Evolutionary conservation across 192 early-diverging fungal species (phyloP), one percentile per base, ranked within the genome.

Genomic region (Rhizoclosmatium globosum): DNA sequence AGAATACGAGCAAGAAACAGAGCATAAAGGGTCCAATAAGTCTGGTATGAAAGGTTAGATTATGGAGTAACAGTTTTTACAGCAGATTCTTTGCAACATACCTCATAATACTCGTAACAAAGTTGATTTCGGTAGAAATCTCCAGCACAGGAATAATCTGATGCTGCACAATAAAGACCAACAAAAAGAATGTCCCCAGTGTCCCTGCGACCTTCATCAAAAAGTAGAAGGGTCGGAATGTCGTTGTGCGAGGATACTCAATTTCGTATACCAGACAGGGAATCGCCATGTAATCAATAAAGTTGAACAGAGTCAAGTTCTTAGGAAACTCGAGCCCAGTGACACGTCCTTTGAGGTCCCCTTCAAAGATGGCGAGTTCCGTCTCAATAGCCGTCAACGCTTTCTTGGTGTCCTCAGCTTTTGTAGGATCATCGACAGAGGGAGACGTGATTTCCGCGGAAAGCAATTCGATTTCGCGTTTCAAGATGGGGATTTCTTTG

Each of bases 231-330:
- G 92, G 93, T 11, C 97, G 93, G 82, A 99, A 95, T 13, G 89
- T 92, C 77, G 38, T 76, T 7, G 96, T 98, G 46, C 97, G 87
- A 50, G 97, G 97, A 79, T 96, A 99, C 73, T 95, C 93, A 53
- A 98, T 85, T 82, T 97, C 94, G 77, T 99, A 99, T 4, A 99
- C 96, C 66, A 99, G 87, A 3, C 94, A 89, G 4, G 97, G 97
- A 9, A 97, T 87, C 7, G 95, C 83, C 76, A 97, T 85, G 85
- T 94, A 99, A 85, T 97, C 94, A 3, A 92, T 47, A 84, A 93
- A 99, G 82, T 98, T 99, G 44, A 59, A 47, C 60, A 96, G 56
- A 9, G 94, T 96, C 47, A 96, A 82, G 79, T 97, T 96, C 6
- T 88, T 80, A 0, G 97, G 96, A 83, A 93, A 97, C 17, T 64